Percentiles rank a stretch among this genome's conserved stretches.
These are phyloP conservation scores for Rhizopogon rudus DNA, from an alignment of 768 basidiomycete genomes.

Conservation along the genomic window DNA sequence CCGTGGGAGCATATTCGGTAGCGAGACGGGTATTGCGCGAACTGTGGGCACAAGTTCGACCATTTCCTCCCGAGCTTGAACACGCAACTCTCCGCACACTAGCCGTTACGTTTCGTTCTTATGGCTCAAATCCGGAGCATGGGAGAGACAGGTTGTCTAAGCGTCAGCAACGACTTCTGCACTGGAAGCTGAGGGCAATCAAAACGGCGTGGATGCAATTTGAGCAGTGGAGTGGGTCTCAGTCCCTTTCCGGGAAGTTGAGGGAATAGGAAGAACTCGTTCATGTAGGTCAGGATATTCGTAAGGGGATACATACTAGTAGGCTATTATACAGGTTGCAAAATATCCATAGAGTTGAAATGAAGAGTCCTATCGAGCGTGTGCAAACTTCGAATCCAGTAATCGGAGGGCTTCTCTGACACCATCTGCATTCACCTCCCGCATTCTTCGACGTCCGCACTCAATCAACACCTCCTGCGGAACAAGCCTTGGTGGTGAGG, in stretches of 20 bases:
- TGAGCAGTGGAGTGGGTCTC: slow-evolving; percentile 2
- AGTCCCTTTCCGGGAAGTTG: neutral
- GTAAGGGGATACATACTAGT: slow-evolving; percentile 2
- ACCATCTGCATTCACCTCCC: slow-evolving; percentile 67
- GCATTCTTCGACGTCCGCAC: slow-evolving; percentile 56
- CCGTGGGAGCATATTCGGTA: slow-evolving; percentile 42
- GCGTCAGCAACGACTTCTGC: slow-evolving; percentile 31
- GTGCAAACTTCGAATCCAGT: slow-evolving; percentile 59
- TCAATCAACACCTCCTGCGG: slow-evolving; percentile 58
- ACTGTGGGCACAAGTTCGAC: slow-evolving; percentile 61
- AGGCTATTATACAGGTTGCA: neutral
- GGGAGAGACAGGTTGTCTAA: slow-evolving; percentile 21
- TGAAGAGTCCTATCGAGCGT: slow-evolving; percentile 20
- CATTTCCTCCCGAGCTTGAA: slow-evolving; percentile 50
- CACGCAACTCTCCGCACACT: slow-evolving; percentile 42
- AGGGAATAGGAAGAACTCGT: neutral
- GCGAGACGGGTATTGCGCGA: slow-evolving; percentile 52
- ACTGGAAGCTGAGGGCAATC: slow-evolving; percentile 30
- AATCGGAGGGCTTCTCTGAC: slow-evolving; percentile 73
- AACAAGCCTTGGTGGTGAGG: slow-evolving; percentile 47
- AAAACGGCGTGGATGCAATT: slow-evolving; percentile 20
- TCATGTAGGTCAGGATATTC: neutral
- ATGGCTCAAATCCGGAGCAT: slow-evolving; percentile 22
- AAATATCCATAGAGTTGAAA: slow-evolving; percentile 4
- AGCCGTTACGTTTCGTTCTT: slow-evolving; percentile 41